Evolutionary conservation across 768 basidiomycete species (phyloP).

Genomic region (Boletales sp.): DNA sequence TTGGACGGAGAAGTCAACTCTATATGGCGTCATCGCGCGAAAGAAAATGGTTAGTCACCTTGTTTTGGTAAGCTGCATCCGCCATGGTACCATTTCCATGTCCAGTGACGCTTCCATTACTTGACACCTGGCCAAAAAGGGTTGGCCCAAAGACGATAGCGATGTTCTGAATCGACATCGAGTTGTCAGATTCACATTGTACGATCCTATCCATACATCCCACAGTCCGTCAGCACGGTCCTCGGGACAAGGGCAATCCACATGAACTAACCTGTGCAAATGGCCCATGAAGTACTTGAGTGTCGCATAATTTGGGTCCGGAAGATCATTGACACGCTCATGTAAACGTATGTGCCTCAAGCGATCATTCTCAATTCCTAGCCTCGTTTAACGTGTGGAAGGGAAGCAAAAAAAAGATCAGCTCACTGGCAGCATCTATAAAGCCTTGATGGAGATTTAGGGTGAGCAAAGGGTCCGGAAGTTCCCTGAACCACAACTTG

Average conservation of each 20-base stretch:
- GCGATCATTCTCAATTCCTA: conserved; percentile 91
- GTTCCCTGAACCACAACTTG: conserved; percentile 94
- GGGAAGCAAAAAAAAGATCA: not conserved
- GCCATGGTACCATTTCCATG: conserved; percentile 56
- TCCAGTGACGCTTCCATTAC: conserved; percentile 40
- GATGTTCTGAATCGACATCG: conserved; percentile 91
- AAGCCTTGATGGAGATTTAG: conserved; percentile 83
- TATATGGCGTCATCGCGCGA: not conserved
- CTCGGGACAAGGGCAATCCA: not conserved
- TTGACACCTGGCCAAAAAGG: conserved; percentile 71
- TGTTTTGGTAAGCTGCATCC: conserved; percentile 70
- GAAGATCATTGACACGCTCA: conserved; percentile 95
- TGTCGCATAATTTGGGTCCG: conserved; percentile 98
- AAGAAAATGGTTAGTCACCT: conserved; percentile 37
- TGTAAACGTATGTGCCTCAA: conserved; percentile 94
- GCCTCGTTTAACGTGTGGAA: not conserved
- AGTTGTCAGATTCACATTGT: conserved; percentile 72
- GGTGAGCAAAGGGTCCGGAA: conserved; percentile 92
- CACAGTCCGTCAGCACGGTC: conserved; percentile 5
- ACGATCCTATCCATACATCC: conserved; percentile 53
- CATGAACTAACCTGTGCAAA: conserved; percentile 66
- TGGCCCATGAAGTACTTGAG: conserved; percentile 95
- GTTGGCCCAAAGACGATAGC: conserved; percentile 99
- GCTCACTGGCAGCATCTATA: conserved; percentile 91
- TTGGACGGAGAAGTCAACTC: conserved; percentile 30